Conservation (phyloP, 2,329 filamentous ascomycete genomes). For the Xylaria sp. region DNA sequence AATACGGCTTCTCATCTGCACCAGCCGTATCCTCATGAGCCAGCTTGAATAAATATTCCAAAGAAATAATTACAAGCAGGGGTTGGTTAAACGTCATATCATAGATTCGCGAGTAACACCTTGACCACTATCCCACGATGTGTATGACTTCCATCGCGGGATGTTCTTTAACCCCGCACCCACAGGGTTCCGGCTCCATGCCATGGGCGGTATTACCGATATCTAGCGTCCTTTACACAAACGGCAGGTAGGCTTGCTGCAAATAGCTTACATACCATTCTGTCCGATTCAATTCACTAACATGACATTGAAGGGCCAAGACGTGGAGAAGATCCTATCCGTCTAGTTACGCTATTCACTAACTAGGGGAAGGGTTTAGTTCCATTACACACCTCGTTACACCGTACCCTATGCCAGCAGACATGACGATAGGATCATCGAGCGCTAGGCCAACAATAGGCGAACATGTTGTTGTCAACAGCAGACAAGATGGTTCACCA, state of each 20-base stretch:
- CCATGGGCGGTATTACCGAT: not conserved
- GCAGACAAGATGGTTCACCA: constrained; percentile 10
- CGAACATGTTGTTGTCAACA: not conserved
- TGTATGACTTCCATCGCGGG: constrained; percentile 16
- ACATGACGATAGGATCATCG: constrained; percentile 34
- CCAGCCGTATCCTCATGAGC: not conserved
- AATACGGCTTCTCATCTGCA: not conserved
- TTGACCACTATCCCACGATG: not conserved
- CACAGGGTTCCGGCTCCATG: constrained; percentile 3
- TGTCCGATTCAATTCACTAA: constrained; percentile 14
- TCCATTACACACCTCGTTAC: too few relatives aligned
- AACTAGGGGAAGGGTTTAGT: not conserved
- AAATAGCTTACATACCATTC: constrained; percentile 2
- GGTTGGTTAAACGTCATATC: not conserved
- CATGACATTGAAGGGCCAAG: not conserved
- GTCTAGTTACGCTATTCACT: not conserved
- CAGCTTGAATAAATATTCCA: not conserved
- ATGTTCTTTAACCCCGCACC: constrained; percentile 31
- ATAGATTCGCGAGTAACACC: not conserved
- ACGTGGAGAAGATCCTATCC: constrained; percentile 9
- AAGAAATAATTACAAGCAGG: not conserved
- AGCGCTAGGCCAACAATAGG: constrained; percentile 20
- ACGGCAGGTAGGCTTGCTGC: not conserved
- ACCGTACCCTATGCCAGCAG: not conserved
- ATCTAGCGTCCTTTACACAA: constrained; percentile 1